phyloP scores from a whole-genome alignment of 192 early-diverging fungal genomes.

The Dissophora globulifera region DNA sequence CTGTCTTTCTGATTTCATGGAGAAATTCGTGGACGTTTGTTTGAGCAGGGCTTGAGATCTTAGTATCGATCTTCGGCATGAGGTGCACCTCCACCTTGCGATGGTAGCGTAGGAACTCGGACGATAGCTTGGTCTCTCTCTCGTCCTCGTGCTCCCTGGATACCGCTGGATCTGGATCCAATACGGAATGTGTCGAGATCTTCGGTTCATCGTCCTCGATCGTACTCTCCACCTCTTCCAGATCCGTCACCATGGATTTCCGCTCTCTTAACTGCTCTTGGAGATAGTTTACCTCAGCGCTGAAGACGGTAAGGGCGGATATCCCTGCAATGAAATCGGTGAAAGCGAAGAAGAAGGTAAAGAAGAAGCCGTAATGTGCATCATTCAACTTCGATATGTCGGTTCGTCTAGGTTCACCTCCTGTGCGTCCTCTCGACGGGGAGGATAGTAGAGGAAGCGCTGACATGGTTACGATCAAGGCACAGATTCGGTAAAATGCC shows the following conservation, averaged over 20 bases:
- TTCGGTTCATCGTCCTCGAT: too few species aligned
- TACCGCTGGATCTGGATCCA: too few species aligned
- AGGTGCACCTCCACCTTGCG: neutral
- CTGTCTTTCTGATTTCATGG: neutral
- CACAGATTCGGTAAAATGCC: slow-evolving; percentile 1
- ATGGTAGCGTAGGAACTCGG: slow-evolving; percentile 4
- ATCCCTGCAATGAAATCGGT: neutral
- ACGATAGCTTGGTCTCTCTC: too few species aligned
- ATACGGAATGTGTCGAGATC: too few species aligned
- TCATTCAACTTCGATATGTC: slow-evolving; percentile 1
- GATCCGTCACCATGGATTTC: too few species aligned
- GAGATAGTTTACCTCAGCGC: too few species aligned
- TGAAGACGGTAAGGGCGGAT: neutral
- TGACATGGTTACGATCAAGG: slow-evolving; percentile 1
- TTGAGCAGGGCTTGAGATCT: neutral
- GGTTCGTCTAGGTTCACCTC: slow-evolving; percentile 11
- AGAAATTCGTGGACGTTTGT: slow-evolving; percentile 4
- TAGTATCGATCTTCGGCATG: slow-evolving; percentile 1
- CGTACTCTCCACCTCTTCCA: too few species aligned
- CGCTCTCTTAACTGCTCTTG: too few species aligned
- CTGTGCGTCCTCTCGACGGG: slow-evolving; percentile 9
- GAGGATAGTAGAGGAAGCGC: slow-evolving; percentile 7
- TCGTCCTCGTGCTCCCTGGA: too few species aligned
- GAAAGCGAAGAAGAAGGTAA: neutral
- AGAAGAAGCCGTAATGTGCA: neutral